Evolutionary conservation across 106 monocot species (phyloP).

Genomic region (Amphibolis antarctica): DNA sequence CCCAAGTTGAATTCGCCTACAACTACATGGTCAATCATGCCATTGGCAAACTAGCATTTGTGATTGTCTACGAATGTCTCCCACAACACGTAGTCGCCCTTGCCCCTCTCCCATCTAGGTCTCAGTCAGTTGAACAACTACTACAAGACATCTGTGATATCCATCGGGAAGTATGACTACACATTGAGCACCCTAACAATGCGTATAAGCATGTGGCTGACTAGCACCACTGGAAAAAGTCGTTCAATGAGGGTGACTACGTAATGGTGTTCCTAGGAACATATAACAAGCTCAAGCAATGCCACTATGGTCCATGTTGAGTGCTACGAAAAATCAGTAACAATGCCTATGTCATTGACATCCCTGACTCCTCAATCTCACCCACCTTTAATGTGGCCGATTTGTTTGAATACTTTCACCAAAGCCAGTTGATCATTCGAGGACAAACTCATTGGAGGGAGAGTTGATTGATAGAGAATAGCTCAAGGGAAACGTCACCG

Average conservation of each 20-base stretch:
- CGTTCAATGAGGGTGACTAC: neutral
- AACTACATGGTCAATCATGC: neutral
- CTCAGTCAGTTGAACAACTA: no score
- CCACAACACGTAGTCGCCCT: neutral
- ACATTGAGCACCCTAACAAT: neutral
- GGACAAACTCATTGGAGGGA: no score
- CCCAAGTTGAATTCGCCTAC: slow-evolving; percentile 5
- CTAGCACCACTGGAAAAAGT: neutral
- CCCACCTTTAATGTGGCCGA: no score
- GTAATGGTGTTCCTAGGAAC: slow-evolving; percentile 6
- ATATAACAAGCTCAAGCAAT: slow-evolving; percentile 5
- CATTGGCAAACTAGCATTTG: neutral
- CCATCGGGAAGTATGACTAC: neutral
- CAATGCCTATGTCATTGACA: no score
- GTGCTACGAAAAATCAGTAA: no score
- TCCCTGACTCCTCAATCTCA: neutral
- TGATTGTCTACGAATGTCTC: neutral
- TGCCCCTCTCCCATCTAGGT: neutral
- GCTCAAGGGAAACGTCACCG: no score
- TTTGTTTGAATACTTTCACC: no score
- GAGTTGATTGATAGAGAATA: no score
- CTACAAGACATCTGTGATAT: neutral
- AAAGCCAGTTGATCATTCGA: no score
- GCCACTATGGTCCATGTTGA: no score
- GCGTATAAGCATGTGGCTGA: neutral